Evolutionary conservation across 2,329 filamentous ascomycete genomes (phyloP).

Genomic region (Ophiosphaerella herpotricha): DNA sequence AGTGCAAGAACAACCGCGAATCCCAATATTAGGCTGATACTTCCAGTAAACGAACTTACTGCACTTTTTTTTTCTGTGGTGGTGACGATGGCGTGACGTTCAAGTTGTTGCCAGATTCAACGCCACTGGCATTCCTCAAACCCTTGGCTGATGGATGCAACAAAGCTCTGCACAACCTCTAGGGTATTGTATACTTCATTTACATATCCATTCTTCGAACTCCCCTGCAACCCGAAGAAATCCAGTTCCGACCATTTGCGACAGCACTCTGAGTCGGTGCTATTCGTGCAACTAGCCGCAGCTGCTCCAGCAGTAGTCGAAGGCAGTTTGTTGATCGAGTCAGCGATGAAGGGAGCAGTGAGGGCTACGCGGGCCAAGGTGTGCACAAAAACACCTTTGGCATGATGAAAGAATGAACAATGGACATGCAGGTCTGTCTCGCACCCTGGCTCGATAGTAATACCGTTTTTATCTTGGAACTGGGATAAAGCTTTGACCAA

Average conservation of each 20-base stretch:
- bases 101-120: not conserved
- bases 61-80: slow-evolving; percentile 10
- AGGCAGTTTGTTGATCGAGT: slow-evolving; percentile 18
- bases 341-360: slow-evolving; percentile 22
- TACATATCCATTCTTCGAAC: slow-evolving; percentile 17
- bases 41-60: slow-evolving; percentile 9
- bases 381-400: slow-evolving; percentile 50
- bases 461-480: slow-evolving; percentile 50
- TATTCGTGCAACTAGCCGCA: slow-evolving; percentile 15
- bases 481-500: slow-evolving; percentile 35
- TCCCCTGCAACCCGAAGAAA: not conserved
- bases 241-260: slow-evolving; percentile 12
- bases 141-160: slow-evolving; percentile 21
- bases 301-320: slow-evolving; percentile 28
- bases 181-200: slow-evolving; percentile 26
- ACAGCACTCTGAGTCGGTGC: slow-evolving; percentile 13
- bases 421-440: no score
- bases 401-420: no score
- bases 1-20: slow-evolving; percentile 16
- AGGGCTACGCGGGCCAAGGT: slow-evolving; percentile 29
- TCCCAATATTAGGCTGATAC: slow-evolving; percentile 10
- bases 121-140: not conserved
- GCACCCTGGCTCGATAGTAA: slow-evolving; percentile 72
- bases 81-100: slow-evolving; percentile 5
- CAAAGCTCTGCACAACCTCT: slow-evolving; percentile 29